A percentile compares a stretch with the other conserved stretches of the same genome.
Conservation (phyloP, 140 eudicot species). For the Senecio squalidus region DNA sequence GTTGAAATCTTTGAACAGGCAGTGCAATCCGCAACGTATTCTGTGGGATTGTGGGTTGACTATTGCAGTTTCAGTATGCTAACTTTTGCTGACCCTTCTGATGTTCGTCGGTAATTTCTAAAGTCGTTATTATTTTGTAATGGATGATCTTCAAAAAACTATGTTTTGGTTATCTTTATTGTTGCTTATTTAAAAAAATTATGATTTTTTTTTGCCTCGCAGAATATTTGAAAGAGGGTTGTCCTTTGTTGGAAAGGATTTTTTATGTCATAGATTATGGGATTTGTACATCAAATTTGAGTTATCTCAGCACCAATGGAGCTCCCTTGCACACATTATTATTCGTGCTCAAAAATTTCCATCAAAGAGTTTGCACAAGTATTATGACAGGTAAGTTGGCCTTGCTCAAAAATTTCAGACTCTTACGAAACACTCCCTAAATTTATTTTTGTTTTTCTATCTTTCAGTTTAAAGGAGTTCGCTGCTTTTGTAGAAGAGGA, state of each 20-base stretch:
- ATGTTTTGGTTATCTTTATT: constrained; percentile 1
- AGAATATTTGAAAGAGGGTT: constrained; percentile 69
- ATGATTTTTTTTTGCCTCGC: constrained; percentile 22
- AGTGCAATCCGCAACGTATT: constrained; percentile 46
- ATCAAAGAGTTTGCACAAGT: constrained; percentile 66
- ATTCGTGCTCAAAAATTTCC: constrained; percentile 66
- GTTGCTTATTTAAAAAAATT: no score
- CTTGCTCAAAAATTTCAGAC: not conserved
- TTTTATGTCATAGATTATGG: constrained; percentile 73
- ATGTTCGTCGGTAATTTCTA: constrained; percentile 66
- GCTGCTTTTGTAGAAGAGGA: constrained; percentile 72
- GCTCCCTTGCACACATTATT: constrained; percentile 56
- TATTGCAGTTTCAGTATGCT: constrained; percentile 62
- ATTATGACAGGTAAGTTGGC: constrained; percentile 71
- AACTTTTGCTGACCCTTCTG: constrained; percentile 56
- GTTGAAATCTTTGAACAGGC: constrained; percentile 63
- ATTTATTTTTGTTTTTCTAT: constrained; percentile 13
- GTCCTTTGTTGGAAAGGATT: constrained; percentile 82
- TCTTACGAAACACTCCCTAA: not conserved
- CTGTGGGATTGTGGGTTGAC: constrained; percentile 77
- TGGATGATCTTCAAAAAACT: not conserved
- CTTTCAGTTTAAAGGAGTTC: constrained; percentile 69
- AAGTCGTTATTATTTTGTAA: not conserved
- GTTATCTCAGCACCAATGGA: constrained; percentile 77
- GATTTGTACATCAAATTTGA: constrained; percentile 73